Evolutionary conservation across 176 grass and related monocot genomes (phyloP).

Genomic region (Typha latifolia): DNA sequence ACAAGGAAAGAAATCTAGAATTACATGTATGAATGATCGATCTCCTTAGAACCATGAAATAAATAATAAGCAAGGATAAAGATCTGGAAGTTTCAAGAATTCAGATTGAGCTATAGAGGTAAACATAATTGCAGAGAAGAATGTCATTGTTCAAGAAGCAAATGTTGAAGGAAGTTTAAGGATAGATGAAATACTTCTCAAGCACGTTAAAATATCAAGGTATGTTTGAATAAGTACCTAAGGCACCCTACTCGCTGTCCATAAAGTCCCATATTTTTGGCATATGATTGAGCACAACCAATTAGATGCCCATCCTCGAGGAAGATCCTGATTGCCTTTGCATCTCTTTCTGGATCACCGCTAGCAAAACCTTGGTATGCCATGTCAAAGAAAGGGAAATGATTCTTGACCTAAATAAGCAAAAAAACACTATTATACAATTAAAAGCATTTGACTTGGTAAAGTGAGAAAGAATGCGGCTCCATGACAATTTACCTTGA

Average conservation of each 20-base stretch:
- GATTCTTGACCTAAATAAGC: constrained; percentile 58
- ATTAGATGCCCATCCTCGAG: constrained; percentile 93
- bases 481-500: constrained; percentile 42
- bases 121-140: background rate
- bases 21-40: too few species aligned
- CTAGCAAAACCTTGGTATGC: constrained; percentile 99
- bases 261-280: constrained; percentile 99
- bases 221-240: constrained; percentile 39
- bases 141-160: background rate
- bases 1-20: too few species aligned
- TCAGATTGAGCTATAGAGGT: background rate
- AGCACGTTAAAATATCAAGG: background rate
- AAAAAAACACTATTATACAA: background rate
- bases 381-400: constrained; percentile 99
- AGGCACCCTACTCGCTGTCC: constrained; percentile 84
- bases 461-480: background rate
- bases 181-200: background rate
- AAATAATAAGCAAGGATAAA: too few species aligned
- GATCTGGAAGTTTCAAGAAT: background rate
- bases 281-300: constrained; percentile 90
- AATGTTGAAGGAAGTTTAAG: background rate
- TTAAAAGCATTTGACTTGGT: background rate
- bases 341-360: constrained; percentile 89
- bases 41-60: too few species aligned
- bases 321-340: constrained; percentile 86